Conservation (phyloP, 495 filamentous ascomycete species). For the Tuber melanosporum region DNA sequence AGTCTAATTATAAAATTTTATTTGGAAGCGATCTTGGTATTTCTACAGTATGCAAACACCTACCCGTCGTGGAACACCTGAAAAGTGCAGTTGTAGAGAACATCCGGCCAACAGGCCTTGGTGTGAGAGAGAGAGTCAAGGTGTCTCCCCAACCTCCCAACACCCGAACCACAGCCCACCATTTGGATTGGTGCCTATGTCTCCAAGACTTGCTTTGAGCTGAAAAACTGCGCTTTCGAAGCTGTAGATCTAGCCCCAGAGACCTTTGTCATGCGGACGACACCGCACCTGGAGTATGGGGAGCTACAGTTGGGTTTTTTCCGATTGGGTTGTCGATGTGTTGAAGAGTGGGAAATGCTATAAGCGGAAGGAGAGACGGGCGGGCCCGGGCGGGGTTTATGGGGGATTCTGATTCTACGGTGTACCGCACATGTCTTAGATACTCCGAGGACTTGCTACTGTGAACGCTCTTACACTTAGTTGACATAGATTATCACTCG, state of each 20-base stretch:
- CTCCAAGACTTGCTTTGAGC: neutral
- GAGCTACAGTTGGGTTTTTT: neutral
- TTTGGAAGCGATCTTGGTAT: neutral
- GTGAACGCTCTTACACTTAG: neutral
- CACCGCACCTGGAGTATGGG: too few relatives aligned
- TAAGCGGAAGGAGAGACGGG: neutral
- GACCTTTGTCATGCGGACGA: neutral
- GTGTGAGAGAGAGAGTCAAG: neutral
- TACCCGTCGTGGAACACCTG: neutral
- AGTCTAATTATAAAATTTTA: neutral
- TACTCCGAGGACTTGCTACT: neutral
- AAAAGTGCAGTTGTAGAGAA: neutral
- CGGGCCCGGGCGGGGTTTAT: accelerated
- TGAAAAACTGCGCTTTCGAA: neutral
- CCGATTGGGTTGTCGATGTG: neutral
- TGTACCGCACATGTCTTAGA: neutral
- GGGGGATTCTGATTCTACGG: neutral
- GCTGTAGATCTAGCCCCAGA: neutral
- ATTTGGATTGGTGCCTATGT: neutral
- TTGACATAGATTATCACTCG: neutral
- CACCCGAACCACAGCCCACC: neutral
- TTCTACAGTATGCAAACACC: neutral
- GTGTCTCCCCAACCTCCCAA: neutral
- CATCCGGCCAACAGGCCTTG: neutral
- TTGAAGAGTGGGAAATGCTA: neutral